Evolutionary conservation across 768 basidiomycete genomes (phyloP).

Genomic region (Tylopilus rubrobrunneus): DNA sequence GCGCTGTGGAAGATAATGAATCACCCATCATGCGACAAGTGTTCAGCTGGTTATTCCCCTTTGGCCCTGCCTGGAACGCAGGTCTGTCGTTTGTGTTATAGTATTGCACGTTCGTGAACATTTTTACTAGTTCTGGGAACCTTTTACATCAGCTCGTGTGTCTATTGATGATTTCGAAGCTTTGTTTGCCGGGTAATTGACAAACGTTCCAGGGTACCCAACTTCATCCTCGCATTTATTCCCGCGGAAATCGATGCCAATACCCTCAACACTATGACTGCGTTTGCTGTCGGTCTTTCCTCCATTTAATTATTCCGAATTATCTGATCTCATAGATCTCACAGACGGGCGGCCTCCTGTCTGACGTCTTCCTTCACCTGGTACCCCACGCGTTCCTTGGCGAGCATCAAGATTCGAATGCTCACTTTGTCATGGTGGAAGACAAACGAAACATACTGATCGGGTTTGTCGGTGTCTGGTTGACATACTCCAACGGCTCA

Average conservation of each 20-base stretch:
- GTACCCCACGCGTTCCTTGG: constrained; percentile 92
- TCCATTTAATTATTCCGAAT: constrained; percentile 8
- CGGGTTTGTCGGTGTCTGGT: constrained; percentile 49
- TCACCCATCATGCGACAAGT: constrained; percentile 77
- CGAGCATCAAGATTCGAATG: constrained; percentile 68
- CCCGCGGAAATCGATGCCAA: constrained; percentile 81
- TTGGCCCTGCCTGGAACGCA: constrained; percentile 87
- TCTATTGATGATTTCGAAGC: constrained; percentile 23
- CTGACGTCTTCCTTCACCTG: constrained; percentile 89
- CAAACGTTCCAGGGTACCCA: constrained; percentile 65
- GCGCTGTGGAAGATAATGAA: constrained; percentile 54
- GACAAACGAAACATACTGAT: constrained; percentile 89
- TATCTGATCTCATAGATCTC: constrained; percentile 17
- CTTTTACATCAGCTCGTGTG: constrained; percentile 95
- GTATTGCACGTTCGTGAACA: constrained; percentile 20
- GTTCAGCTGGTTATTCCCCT: constrained; percentile 82
- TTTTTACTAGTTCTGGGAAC: constrained; percentile 66
- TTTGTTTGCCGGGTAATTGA: constrained; percentile 16
- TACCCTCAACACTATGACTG: constrained; percentile 91
- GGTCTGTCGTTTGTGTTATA: constrained; percentile 31
- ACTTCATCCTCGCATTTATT: constrained; percentile 93
- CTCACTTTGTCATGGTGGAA: constrained; percentile 80
- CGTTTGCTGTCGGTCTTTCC: constrained; percentile 67
- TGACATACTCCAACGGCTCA: constrained; percentile 10
- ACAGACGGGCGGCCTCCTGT: constrained; percentile 85